phyloP scores from a whole-genome alignment of 2,329 filamentous ascomycete genomes.

The Byssoonygena ceratinophila region DNA sequence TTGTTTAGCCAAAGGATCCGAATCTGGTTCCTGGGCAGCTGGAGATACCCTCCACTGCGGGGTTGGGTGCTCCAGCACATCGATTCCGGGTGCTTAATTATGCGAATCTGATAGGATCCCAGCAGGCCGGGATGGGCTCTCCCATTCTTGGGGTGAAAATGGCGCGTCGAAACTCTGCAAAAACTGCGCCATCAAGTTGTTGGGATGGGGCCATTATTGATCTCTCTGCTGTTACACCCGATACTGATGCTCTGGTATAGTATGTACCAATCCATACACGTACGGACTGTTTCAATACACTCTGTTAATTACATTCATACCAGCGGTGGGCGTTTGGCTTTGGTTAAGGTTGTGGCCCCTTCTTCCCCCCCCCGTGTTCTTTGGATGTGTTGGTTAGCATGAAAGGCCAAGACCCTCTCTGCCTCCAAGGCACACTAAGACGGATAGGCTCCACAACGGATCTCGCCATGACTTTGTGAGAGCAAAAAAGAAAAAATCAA shows the following conservation, averaged over 20 bases:
- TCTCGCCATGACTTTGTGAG: slow-evolving; percentile 3
- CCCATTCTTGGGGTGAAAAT: not conserved
- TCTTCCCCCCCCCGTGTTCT: not conserved
- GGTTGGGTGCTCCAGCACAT: not conserved
- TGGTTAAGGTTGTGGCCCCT: not conserved
- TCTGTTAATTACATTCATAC: not conserved
- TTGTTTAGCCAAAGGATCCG: not conserved
- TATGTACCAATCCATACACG: not conserved
- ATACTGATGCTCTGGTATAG: not conserved
- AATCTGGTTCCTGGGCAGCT: not conserved
- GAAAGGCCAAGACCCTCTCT: slow-evolving; percentile 1
- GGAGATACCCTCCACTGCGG: not conserved
- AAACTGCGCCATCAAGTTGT: slow-evolving; percentile 2
- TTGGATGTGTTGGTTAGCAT: slow-evolving; percentile 1
- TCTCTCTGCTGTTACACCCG: not conserved
- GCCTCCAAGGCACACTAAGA: not conserved
- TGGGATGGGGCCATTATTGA: not conserved
- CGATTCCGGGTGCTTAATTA: not conserved
- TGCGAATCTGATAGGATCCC: slow-evolving; percentile 7
- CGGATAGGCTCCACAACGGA: slow-evolving; percentile 5
- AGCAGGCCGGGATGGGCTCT: slow-evolving; percentile 1
- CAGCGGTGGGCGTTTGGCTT: not conserved
- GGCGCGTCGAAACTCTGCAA: not conserved
- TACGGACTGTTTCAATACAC: not conserved
- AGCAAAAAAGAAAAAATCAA: not conserved